These are phyloP conservation scores for Nothophoma quercina DNA, from an alignment of 2,329 filamentous ascomycete genomes.

Conservation along the genomic window DNA sequence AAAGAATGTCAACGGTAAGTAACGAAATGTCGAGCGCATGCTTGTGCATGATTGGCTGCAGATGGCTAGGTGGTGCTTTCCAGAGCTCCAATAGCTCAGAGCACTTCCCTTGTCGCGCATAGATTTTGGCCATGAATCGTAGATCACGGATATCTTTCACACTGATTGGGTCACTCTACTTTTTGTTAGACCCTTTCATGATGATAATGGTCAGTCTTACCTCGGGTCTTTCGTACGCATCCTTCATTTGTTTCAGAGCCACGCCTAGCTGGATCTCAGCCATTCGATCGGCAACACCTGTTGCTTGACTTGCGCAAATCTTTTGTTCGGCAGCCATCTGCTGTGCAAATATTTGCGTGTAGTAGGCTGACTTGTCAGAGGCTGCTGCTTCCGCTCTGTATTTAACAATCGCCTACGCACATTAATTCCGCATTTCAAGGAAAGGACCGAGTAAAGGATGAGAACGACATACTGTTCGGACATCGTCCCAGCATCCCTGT, in stretches of 20 bases:
- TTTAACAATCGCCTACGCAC: constrained; percentile 39
- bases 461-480: constrained; percentile 34
- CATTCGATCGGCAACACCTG: constrained; percentile 21
- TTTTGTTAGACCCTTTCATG: constrained; percentile 17
- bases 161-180: constrained; percentile 36
- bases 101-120: constrained; percentile 30
- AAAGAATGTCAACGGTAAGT: constrained; percentile 25
- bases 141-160: constrained; percentile 43
- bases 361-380: constrained; percentile 35
- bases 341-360: constrained; percentile 37
- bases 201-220: constrained; percentile 16
- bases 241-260: constrained; percentile 35
- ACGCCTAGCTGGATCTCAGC: constrained; percentile 29
- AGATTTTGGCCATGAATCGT: constrained; percentile 46
- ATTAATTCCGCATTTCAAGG: background rate
- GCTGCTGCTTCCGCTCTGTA: constrained; percentile 36
- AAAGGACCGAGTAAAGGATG: background rate
- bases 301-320: constrained; percentile 5
- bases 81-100: constrained; percentile 39
- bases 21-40: constrained; percentile 34
- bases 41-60: constrained; percentile 30
- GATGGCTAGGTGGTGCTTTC: constrained; percentile 23
- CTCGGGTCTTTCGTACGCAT: constrained; percentile 36
- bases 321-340: constrained; percentile 40
- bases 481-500: constrained; percentile 47